Conservation (phyloP, 2,329 filamentous ascomycete genomes). For the Phialocephala sp. region DNA sequence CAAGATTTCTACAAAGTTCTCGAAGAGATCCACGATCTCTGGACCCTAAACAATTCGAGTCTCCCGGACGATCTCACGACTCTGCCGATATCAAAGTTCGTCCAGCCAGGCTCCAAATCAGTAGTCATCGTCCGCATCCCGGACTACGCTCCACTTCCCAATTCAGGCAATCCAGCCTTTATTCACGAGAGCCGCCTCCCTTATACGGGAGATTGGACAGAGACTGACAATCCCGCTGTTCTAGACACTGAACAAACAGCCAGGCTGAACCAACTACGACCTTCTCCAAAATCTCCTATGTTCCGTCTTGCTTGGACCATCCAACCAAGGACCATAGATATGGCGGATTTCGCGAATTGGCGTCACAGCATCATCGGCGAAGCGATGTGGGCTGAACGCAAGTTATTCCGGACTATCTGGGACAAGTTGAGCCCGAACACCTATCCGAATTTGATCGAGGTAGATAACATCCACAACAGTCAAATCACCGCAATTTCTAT, state of each 20-base stretch:
- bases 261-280: constrained; percentile 15
- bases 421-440: constrained; percentile 7
- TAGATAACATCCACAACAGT: constrained; percentile 27
- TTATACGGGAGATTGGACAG: constrained; percentile 25
- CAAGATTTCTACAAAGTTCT: constrained; percentile 25
- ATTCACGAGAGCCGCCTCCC: constrained; percentile 21
- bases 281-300: constrained; percentile 2
- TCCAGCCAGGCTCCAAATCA: constrained; percentile 32
- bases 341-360: constrained; percentile 17
- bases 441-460: constrained; percentile 29
- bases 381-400: constrained; percentile 20
- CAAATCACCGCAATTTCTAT: constrained; percentile 26
- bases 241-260: constrained; percentile 25
- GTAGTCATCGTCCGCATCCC: constrained; percentile 32
- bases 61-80: constrained; percentile 28
- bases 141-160: constrained; percentile 18
- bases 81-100: constrained; percentile 30
- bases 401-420: constrained; percentile 24
- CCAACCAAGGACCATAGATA: constrained; percentile 16
- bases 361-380: constrained; percentile 23
- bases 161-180: constrained; percentile 22
- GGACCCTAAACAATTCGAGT: constrained; percentile 13
- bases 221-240: constrained; percentile 16
- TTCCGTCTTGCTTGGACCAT: constrained; percentile 29
- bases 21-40: constrained; percentile 29